Base-by-base conservation (phyloP, 306 rosid genomes). In the Bauhinia variegata region DNA sequence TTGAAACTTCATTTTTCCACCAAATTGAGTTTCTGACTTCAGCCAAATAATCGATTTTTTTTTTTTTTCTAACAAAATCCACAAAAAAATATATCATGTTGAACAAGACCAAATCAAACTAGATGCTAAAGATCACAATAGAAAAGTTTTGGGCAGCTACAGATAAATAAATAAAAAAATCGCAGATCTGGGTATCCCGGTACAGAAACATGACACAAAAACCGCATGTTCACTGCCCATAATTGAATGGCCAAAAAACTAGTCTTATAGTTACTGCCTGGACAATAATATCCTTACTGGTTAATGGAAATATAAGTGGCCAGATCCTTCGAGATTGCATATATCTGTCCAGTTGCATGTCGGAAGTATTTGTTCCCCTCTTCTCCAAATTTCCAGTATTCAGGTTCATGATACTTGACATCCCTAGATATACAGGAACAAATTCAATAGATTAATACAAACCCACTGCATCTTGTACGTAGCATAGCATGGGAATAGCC, bases 271-370 rank as follows among this genome's bases (percentile, higher is more conserved):
- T 41, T 42, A 63, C 34, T 16, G 50, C 14, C 50, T n/a, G 37
- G 32, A 64, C 69, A 64, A 59, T 41, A 13, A 51, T 71, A 60
- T 67, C 57, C 90, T 71, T 86, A 93, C 99, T 78, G 89, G 77
- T 93, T 93, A 68, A 78, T 84, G 68, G 99, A 91, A 68, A 93
- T 77, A 75, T 90, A 93, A 60, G 89, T 83, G 34, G 99, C 99
- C 60, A 93, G 77, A 71, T 90, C 99, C 83, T 79, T 93, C 19
- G 99, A 93, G 73, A 95, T 63, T 48, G 99, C 99, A 72, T 95
- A 90, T 79, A 95, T 95, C 84, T 95, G 99, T 54, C 99, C 99
- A 44, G 97, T 90, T 77, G 99, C 99, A 60, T 95, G 99, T 52
- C 99, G 83, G 57, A 90, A 85, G 79, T 95, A 95, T 79, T 95